Evolutionary conservation across 306 rosid species (phyloP).

Genomic region (Gastrolobium bilobum): DNA sequence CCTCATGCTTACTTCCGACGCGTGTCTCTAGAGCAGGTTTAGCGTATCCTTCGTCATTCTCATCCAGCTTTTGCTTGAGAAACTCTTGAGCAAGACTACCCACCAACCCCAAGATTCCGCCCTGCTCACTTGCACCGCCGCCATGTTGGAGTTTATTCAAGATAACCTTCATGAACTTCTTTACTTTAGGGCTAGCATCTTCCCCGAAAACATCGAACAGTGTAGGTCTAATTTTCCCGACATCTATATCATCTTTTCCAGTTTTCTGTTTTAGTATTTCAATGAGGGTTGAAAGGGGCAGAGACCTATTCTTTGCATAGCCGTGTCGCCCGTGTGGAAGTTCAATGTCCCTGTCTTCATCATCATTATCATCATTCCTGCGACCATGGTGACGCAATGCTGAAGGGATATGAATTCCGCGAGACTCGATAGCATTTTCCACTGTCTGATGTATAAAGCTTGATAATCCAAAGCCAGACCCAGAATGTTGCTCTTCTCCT

Average conservation of each 20-base stretch:
- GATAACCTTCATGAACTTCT: slow-evolving; percentile 94
- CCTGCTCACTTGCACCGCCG: slow-evolving; percentile 49
- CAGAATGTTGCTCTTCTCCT: slow-evolving; percentile 42
- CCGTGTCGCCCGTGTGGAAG: slow-evolving; percentile 58
- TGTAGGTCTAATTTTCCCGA: slow-evolving; percentile 88
- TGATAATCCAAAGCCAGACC: slow-evolving; percentile 66
- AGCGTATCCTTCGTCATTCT: slow-evolving; percentile 76
- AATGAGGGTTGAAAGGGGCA: slow-evolving; percentile 86
- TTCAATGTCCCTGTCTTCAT: slow-evolving; percentile 58
- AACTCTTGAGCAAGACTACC: slow-evolving; percentile 91
- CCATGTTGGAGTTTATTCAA: slow-evolving; percentile 66
- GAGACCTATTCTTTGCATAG: slow-evolving; percentile 67
- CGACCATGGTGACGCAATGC: slow-evolving; percentile 44
- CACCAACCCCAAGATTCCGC: slow-evolving; percentile 80
- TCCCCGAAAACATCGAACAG: slow-evolving; percentile 93
- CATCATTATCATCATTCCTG: slow-evolving; percentile 54
- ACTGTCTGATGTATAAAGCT: slow-evolving; percentile 65
- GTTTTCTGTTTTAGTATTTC: slow-evolving; percentile 93
- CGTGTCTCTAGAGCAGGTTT: slow-evolving; percentile 79
- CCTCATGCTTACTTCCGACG: slow-evolving; percentile 76
- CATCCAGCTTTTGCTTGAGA: slow-evolving; percentile 78
- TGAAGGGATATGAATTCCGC: slow-evolving; percentile 79
- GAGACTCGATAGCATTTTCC: slow-evolving; percentile 70
- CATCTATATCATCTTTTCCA: slow-evolving; percentile 87
- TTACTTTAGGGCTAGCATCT: slow-evolving; percentile 97